phyloP scores from a whole-genome alignment of 148 eudicot species.

The Rhododendron griersonianum region DNA sequence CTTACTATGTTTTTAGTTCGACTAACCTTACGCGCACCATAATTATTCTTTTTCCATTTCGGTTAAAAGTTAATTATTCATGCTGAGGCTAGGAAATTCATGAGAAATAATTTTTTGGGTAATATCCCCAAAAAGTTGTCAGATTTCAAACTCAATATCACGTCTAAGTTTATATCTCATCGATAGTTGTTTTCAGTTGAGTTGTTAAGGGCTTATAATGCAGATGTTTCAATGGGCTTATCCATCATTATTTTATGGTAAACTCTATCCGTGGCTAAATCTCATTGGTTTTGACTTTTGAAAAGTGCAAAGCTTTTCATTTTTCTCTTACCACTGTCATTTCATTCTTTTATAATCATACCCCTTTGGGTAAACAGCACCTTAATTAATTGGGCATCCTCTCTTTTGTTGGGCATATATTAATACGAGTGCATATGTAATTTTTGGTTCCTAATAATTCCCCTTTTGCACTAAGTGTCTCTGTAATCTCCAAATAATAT shows the following conservation, averaged over 20 bases:
- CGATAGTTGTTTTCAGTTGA: too few relatives aligned
- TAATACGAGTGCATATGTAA: not conserved
- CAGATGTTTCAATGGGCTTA: not conserved
- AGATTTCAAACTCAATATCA: too few relatives aligned
- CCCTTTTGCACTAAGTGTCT: not conserved
- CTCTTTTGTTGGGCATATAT: not conserved
- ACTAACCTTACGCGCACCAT: too few relatives aligned
- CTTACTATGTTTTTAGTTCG: too few relatives aligned
- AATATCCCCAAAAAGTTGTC: too few relatives aligned
- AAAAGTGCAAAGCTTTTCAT: not conserved
- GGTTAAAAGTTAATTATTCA: too few relatives aligned
- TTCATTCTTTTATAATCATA: not conserved
- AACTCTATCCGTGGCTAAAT: not conserved
- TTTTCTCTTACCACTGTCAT: not conserved
- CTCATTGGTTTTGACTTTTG: not conserved
- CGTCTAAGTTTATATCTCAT: too few relatives aligned
- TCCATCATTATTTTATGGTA: not conserved
- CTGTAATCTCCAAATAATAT: not conserved
- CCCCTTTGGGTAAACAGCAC: not conserved
- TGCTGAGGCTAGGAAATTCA: fast-evolving
- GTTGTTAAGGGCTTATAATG: not conserved
- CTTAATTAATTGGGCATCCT: not conserved
- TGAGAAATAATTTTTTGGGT: too few relatives aligned
- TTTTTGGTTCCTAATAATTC: not conserved
- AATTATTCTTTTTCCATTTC: too few relatives aligned